Base-by-base conservation (phyloP, 192 early-diverging fungal genomes). In the Coemansia erecta region DNA sequence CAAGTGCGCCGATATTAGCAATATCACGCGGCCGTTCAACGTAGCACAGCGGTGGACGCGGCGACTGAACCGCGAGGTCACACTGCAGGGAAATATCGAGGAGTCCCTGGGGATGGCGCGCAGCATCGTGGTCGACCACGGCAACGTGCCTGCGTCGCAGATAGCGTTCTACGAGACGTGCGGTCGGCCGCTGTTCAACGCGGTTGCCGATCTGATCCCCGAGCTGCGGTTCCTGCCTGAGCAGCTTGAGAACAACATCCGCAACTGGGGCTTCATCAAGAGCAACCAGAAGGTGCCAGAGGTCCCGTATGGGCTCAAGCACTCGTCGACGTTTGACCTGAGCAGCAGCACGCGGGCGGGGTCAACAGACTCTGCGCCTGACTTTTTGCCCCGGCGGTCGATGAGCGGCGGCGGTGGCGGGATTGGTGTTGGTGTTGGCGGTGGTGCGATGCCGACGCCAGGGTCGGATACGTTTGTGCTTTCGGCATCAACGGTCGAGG, bases 1-100 rank as follows among this genome's bases (percentile, higher is more conserved):
- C 72, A 92, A 92, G 70, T 92, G 90, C 72, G 87, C 88, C 4
- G 90, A 92, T 53, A 89, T 92, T 56, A 88, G 87, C 61, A 92
- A 92, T 68, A 84, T 86, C 54, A 82, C 87, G 9, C 77, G 90
- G 40, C 87, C 88, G 2, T 90, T 89, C 65, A 83, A 80, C 62
- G 84, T 86, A 42, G 85, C 85, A 49, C 74, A 77, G 62, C 65
- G 77, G 48, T 92, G 90, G 90, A 84, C 88, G 6, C 75, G 83
- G 21, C 81, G 87, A 1, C 73, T 92, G 7, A 71, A 89, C 55
- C 80, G 85, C 57, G 90, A 92, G 51, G 85, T 89, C 68, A 81
- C 74, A 2, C 74, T 81, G 40, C 88, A 90, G 61, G 85, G 85
- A 1, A 86, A 92, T 59, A 80, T 92, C 42, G 90, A 92, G 63